phyloP scores from a whole-genome alignment of 2,329 filamentous ascomycete genomes.

The Alternaria conjuncta region DNA sequence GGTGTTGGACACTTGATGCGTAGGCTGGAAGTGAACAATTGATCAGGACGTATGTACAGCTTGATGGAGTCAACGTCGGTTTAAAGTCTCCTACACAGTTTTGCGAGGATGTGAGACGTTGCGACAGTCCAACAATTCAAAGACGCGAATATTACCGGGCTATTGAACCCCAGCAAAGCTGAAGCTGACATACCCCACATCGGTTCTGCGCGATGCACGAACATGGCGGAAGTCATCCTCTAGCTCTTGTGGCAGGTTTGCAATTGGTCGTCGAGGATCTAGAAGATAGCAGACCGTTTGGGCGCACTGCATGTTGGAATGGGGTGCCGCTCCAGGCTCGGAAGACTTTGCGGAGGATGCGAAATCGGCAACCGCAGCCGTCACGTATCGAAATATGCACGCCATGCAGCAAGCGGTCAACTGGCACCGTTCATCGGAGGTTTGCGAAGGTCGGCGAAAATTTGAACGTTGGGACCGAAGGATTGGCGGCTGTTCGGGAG shows the following conservation, averaged over 20 bases:
- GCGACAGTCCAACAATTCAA: neutral
- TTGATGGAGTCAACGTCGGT: neutral
- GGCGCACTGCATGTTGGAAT: neutral
- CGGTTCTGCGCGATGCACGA: slow-evolving; percentile 7
- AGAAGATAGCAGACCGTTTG: slow-evolving; percentile 8
- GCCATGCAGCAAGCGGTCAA: neutral
- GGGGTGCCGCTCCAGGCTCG: slow-evolving; percentile 4
- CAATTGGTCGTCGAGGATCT: slow-evolving; percentile 10
- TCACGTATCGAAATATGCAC: neutral
- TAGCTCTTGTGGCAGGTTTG: slow-evolving; percentile 1
- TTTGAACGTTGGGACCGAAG: neutral
- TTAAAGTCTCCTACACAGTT: neutral
- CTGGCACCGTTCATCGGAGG: neutral
- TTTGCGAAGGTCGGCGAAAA: neutral
- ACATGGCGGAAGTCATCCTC: slow-evolving; percentile 3
- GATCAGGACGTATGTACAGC: neutral
- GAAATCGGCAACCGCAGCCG: slow-evolving; percentile 10
- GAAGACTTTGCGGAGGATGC: slow-evolving; percentile 6
- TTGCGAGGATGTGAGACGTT: neutral
- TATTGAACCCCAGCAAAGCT: neutral
- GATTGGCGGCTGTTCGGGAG: slow-evolving; percentile 2
- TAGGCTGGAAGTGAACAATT: neutral
- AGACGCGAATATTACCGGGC: neutral
- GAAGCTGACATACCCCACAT: slow-evolving; percentile 31
- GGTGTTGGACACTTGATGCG: neutral